Conservation (phyloP, 768 basidiomycete genomes). For the Suillus variegatus region DNA sequence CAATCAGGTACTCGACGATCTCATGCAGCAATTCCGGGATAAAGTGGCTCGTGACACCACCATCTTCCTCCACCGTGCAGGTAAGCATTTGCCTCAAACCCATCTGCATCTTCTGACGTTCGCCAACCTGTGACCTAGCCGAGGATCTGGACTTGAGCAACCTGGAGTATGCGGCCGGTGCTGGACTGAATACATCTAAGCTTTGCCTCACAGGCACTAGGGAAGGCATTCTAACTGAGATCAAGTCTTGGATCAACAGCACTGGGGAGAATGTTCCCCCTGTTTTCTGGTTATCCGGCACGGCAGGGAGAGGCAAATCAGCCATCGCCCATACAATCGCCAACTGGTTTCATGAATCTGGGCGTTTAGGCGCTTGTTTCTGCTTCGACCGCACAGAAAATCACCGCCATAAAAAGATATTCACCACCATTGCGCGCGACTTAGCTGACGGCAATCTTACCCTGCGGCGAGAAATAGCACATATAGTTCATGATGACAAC, state of each 20-base stretch:
- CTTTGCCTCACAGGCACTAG: conserved; percentile 23
- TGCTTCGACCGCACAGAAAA: conserved; percentile 30
- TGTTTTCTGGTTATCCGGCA: conserved; percentile 33
- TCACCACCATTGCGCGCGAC: conserved; percentile 35
- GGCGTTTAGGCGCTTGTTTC: conserved; percentile 34
- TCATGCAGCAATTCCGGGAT: conserved; percentile 13
- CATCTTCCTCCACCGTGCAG: not conserved
- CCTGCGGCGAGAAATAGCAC: not conserved
- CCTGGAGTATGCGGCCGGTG: conserved; percentile 5
- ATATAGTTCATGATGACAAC: conserved; percentile 10
- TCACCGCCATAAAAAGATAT: conserved; percentile 23
- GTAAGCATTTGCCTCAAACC: not conserved
- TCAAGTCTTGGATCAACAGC: conserved; percentile 24
- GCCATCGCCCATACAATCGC: conserved; percentile 38
- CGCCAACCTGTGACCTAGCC: not conserved
- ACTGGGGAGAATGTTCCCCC: conserved; percentile 8
- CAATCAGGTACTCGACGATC: conserved; percentile 3
- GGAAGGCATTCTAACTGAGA: conserved; percentile 22
- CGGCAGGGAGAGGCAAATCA: conserved; percentile 41
- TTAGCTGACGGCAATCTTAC: conserved; percentile 21
- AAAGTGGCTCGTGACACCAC: conserved; percentile 5
- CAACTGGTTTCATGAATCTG: conserved; percentile 15
- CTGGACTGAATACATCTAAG: conserved; percentile 8
- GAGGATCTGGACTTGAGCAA: not conserved
- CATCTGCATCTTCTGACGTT: not conserved